Conservation (phyloP, 2,329 filamentous ascomycete genomes). For the Diaporthe capsici region DNA sequence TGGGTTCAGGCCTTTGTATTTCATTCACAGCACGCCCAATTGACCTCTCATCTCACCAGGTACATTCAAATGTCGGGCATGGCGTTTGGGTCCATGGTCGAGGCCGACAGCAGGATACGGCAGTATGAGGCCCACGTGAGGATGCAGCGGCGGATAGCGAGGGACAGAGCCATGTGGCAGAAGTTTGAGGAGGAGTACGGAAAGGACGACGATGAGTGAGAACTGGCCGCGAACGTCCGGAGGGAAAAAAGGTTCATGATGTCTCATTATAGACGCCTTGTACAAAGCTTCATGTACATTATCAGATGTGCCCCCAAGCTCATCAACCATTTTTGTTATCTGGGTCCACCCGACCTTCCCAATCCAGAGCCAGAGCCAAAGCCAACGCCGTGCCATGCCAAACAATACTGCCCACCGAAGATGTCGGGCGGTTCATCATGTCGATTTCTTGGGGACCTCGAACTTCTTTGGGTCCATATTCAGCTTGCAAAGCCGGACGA, state of each 20-base stretch:
- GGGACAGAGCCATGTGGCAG: constrained; percentile 78
- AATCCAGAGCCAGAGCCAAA: constrained; percentile 37
- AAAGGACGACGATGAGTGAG: constrained; percentile 57
- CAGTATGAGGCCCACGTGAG: constrained; percentile 77
- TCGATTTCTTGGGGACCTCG: constrained; percentile 56
- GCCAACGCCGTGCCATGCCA: constrained; percentile 42
- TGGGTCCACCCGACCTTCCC: constrained; percentile 30
- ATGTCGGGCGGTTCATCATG: constrained; percentile 17
- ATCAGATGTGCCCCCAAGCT: constrained; percentile 37
- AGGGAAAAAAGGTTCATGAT: constrained; percentile 18
- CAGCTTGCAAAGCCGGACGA: constrained; percentile 91
- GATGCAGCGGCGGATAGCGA: constrained; percentile 72
- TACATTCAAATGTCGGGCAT: constrained; percentile 90
- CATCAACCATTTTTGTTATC: constrained; percentile 34
- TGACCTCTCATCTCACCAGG: constrained; percentile 56
- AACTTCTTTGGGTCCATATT: constrained; percentile 96
- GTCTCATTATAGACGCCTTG: constrained; percentile 36
- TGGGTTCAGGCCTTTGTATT: no score
- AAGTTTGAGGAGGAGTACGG: constrained; percentile 74
- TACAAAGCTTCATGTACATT: constrained; percentile 40
- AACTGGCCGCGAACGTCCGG: neutral
- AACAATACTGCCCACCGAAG: constrained; percentile 19
- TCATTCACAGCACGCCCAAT: neutral
- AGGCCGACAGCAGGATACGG: constrained; percentile 78
- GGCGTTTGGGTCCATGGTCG: constrained; percentile 83